phyloP scores from a whole-genome alignment of 768 basidiomycete species.

The Saitozyma podzolica region DNA sequence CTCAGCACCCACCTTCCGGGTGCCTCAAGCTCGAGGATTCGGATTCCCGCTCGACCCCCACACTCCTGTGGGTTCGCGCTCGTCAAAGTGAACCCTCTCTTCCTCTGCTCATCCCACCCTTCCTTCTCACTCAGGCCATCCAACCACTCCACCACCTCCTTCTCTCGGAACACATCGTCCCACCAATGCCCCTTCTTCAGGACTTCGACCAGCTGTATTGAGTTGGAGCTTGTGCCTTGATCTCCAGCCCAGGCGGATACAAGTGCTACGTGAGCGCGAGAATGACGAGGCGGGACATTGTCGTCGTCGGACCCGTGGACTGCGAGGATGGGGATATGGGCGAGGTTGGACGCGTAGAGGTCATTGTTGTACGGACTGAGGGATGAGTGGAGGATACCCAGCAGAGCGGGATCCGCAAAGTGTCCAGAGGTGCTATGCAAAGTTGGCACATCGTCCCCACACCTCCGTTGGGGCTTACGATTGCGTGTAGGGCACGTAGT shows the following conservation, averaged over 20 bases:
- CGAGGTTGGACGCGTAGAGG: constrained; percentile 75
- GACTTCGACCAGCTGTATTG: constrained; percentile 24
- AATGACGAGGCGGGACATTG: constrained; percentile 86
- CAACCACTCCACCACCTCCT: constrained; percentile 54
- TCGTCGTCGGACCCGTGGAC: constrained; percentile 74
- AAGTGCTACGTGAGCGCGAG: constrained; percentile 64
- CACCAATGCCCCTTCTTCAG: constrained; percentile 35
- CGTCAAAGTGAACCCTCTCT: constrained; percentile 66
- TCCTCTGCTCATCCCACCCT: constrained; percentile 17
- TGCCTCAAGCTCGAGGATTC: constrained; percentile 61
- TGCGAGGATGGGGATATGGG: constrained; percentile 67
- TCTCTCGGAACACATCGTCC: constrained; percentile 54
- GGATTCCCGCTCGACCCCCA: constrained; percentile 71
- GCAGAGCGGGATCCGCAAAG: constrained; percentile 72
- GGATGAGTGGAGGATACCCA: constrained; percentile 70
- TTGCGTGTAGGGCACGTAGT: constrained; percentile 73
- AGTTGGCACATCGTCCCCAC: constrained; percentile 4
- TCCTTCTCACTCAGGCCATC: constrained; percentile 5
- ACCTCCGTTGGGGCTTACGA: constrained; percentile 59
- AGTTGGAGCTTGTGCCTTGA: constrained; percentile 6
- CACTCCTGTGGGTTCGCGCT: constrained; percentile 68
- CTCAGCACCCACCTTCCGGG: constrained; percentile 65
- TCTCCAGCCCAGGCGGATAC: constrained; percentile 62
- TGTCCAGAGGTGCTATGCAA: constrained; percentile 54
- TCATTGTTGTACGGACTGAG: constrained; percentile 86